Evolutionary conservation across 2,329 filamentous ascomycete species (phyloP), one percentile per base, ranked within the genome.

Genomic region (Lachnellula suecica): DNA sequence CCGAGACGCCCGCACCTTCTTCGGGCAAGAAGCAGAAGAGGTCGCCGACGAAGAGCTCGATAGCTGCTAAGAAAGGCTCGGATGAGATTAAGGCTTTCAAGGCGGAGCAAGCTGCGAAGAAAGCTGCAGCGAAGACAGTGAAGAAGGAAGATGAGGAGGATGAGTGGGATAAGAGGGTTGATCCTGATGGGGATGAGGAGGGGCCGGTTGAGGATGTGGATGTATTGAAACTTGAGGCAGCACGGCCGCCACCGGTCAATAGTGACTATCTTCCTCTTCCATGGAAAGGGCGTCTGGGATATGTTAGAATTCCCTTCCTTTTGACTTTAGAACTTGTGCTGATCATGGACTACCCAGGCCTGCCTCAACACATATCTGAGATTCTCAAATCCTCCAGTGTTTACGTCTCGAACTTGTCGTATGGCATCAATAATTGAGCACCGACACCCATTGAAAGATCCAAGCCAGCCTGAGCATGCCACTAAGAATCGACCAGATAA

Each of bases 351-450:
- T 34, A 23, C 22, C 11, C 35, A 85, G 89, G 91, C 93, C 10
- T 97, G 92, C 66, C 74, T 97, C 15, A 96, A 96, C 67, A 97
- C 93, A 0, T 97, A 97, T 68, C 78, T 97, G 2, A 87, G 93
- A 41, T 80, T 82, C 47, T 84, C 89, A 2, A 93, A 85, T 56
- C 89, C 91, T 7, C 85, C 93, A 0, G 84, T 97, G 1, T 97
- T 97, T 70, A 89, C 86, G 59, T 97, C 93, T 0, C 83, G 93
- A 50, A 97, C 93, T 0, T 97, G 92, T 66, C 88, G 92, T 25
- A 93, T 97, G 56, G 79, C 89, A 1, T 96, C 91, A 1, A 96
- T 97, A 40, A 68, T 97, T 10, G 91, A 97, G 52, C 90, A 97
- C 63, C 84, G 91, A 8, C 84, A 96, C 69, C 91, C 92, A 0